Evolutionary conservation across 805 yeast species (phyloP).

Genomic region (Danielia oregonensis): DNA sequence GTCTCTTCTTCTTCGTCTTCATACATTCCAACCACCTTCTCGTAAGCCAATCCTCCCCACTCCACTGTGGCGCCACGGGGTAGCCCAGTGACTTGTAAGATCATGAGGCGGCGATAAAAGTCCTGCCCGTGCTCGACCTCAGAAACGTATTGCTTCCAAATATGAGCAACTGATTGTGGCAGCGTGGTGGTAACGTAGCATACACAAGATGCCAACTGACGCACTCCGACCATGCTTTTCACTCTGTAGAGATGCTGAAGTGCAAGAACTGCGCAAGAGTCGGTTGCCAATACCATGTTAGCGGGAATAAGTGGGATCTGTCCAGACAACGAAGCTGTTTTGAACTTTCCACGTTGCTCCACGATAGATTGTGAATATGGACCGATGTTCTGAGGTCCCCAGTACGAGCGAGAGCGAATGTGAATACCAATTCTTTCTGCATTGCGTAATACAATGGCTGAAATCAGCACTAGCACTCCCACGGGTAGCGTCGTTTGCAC

Average conservation of each 20-base stretch:
- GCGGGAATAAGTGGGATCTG: constrained; percentile 85
- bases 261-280: constrained; percentile 47
- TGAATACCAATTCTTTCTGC: constrained; percentile 65
- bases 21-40: constrained; percentile 31
- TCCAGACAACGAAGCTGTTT: constrained; percentile 70
- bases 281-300: constrained; percentile 48
- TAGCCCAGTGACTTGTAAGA: constrained; percentile 53
- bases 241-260: constrained; percentile 74
- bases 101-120: constrained; percentile 32
- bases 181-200: constrained; percentile 48
- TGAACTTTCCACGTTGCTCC: constrained; percentile 35
- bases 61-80: constrained; percentile 68
- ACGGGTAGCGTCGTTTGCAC: constrained; percentile 55
- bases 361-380: constrained; percentile 88
- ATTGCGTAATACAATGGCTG: constrained; percentile 47
- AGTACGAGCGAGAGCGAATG: constrained; percentile 87
- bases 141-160: constrained; percentile 45
- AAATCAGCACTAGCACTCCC: constrained; percentile 46
- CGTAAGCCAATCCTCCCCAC: constrained; percentile 64
- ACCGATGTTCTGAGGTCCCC: constrained; percentile 99
- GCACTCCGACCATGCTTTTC: constrained; percentile 48
- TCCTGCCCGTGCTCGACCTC: constrained; percentile 15
- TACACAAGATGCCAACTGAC: constrained; percentile 43
- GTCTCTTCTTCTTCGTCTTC: constrained; percentile 27
- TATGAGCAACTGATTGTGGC: constrained; percentile 27